Base-by-base conservation (phyloP, 2,329 filamentous ascomycete species). In the Aspergillus fijiensis region DNA sequence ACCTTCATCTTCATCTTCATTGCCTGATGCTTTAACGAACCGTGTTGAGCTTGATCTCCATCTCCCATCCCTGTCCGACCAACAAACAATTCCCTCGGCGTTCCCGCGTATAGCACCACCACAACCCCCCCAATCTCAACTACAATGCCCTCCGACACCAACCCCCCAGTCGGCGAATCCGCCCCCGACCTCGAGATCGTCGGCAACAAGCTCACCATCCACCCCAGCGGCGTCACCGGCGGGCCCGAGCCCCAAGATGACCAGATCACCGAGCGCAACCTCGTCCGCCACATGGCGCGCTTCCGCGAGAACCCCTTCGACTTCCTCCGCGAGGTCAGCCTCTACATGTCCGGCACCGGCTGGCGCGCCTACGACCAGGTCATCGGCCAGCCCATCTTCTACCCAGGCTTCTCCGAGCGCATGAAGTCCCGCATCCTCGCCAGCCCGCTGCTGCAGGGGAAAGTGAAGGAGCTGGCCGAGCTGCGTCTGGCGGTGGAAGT, bases 301-400 rank as follows among this genome's bases (percentile, higher is more conserved):
- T 97, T 98, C 75, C 88, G 94, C 60, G 79, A 89, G 59, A 83
- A 85, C 57, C 87, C 87, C 1, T 79, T 89, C 64, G 84, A 92
- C 65, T 98, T 98, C 74, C 86, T 98, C 31, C 91, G 92, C 67
- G 95, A 99, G 80, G 89, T 99, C 35, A 95, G 91, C 51, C 83
- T 96, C 35, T 93, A 98, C 77, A 90, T 98, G 64, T 94, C 92
- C 12, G 95, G 95, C 57, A 89, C 90, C 54, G 94, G 93, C 74
- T 99, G 95, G 95, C 90, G 95, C 62, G 91, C 91, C 61, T 99
- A 99, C 79, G 92, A 98, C 72, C 82, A 89, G 63, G 85, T 93
- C 63, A 89, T 98, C 68, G 95, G 95, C 23, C 93, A 96, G 74
- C 92, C 92, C 10, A 89, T 97, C 64, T 98, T 94, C 80, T 99